Evolutionary conservation across 2,329 filamentous ascomycete genomes (phyloP), one percentile per base, ranked within the genome.

Genomic region (Ophiosphaerella narmari): DNA sequence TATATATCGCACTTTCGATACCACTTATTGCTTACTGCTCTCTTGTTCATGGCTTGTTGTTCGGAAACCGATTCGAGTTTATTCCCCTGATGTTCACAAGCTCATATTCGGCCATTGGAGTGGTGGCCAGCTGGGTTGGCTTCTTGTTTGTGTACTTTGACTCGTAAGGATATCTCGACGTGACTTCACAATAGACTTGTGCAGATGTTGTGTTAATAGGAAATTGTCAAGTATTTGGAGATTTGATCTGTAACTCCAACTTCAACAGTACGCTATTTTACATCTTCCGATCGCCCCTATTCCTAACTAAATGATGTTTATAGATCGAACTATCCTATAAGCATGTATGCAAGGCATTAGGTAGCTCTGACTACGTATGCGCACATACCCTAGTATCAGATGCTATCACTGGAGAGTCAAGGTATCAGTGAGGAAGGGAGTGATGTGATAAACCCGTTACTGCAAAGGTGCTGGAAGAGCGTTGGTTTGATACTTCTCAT

Each of bases 11-110:
- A 0, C 78, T 97, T 51, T 90, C 91, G 65, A 91, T 97, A 52
- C 94, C 93, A 8, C 76, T 97, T 55, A 90, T 97, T 48, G 75
- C 87, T 2, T 99, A 99, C 74, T 92, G 90, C 72, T 96, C 91
- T 9, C 73, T 97, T 43, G 58, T 94, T 7, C 94, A 99, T 72
- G 82, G 85, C 40, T 72, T 93, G n/a, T 76, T 95, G 4, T 97
- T 96, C 76, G 91, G 91, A 0, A 82, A 85, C 65, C 84, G 79
- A 56, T 90, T 89, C 64, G 91, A 97, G 74, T 99, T 97, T 73
- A 75, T 99, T 46, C 94, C 94, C 23, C 78, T 97, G 62, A 97
- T 99, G 93, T 94, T 97, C 70, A 97, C 87, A 61, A 97, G 93
- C 78, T 89, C 90, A 11, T 99, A 97, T 74, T 90, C 89, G 31